Conservation (phyloP, 805 yeast genomes). For the Candida maesae region DNA sequence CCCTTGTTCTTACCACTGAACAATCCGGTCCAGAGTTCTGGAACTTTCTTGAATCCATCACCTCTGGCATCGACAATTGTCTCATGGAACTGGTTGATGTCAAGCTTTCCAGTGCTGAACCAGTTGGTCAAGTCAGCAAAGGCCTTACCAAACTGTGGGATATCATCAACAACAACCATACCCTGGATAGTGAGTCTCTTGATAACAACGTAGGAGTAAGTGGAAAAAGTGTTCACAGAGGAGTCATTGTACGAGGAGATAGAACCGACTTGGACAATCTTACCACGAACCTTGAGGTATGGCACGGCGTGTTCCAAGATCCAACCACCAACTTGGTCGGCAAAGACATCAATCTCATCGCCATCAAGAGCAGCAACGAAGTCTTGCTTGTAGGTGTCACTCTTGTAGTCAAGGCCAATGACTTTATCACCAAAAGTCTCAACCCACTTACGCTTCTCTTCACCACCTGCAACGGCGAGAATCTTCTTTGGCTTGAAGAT, state of each 20-base stretch:
- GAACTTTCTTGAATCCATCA: slow-evolving; percentile 41
- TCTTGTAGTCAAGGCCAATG: slow-evolving; percentile 51
- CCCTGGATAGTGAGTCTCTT: slow-evolving; percentile 53
- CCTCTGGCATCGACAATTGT: slow-evolving; percentile 39
- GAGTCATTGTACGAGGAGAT: slow-evolving; percentile 51
- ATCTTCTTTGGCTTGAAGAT: slow-evolving; percentile 51
- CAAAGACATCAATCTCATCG: slow-evolving; percentile 49
- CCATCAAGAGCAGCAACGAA: slow-evolving; percentile 41
- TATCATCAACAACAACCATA: slow-evolving; percentile 46
- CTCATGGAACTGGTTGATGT: slow-evolving; percentile 32
- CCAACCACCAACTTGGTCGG: slow-evolving; percentile 65
- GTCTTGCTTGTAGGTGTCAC: slow-evolving; percentile 33
- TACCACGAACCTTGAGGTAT: slow-evolving; percentile 36
- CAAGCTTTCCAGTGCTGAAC: slow-evolving; percentile 40
- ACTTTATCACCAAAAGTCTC: slow-evolving; percentile 52
- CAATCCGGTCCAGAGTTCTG: slow-evolving; percentile 44
- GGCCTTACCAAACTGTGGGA: slow-evolving; percentile 36
- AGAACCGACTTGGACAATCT: slow-evolving; percentile 57
- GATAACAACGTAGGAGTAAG: slow-evolving; percentile 42
- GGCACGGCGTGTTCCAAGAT: slow-evolving; percentile 42
- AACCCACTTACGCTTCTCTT: slow-evolving; percentile 49
- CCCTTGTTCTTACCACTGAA: slow-evolving; percentile 46
- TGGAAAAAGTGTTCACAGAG: slow-evolving; percentile 33
- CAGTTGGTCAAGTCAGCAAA: slow-evolving; percentile 32
- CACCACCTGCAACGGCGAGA: slow-evolving; percentile 60